A percentile compares a stretch with the other conserved stretches of the same genome.
These are phyloP conservation scores for Fusarium fujikuroi DNA, from an alignment of 2,329 filamentous ascomycete species.

Conservation along the genomic window DNA sequence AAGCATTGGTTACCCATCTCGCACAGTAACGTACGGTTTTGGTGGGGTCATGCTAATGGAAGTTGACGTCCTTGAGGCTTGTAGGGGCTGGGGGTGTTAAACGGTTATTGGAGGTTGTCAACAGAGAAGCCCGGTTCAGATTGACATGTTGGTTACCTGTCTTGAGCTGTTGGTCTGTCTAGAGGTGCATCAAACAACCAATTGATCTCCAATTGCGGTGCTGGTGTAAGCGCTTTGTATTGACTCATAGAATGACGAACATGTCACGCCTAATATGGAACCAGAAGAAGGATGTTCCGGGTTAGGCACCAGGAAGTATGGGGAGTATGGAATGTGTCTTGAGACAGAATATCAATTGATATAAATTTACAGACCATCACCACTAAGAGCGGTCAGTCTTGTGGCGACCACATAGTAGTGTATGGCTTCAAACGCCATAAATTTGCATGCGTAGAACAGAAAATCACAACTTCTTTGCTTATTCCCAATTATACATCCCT, in stretches of 20 bases:
- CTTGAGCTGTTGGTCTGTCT: background rate
- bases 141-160: background rate
- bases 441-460: slow-evolving; percentile 14
- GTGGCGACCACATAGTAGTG: slow-evolving; percentile 19
- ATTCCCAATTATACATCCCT: slow-evolving; percentile 3
- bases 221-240: background rate
- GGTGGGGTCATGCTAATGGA: slow-evolving; percentile 27
- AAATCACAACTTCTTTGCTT: background rate
- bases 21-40: slow-evolving; percentile 43
- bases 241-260: background rate
- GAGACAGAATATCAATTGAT: background rate
- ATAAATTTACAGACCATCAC: background rate
- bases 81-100: background rate
- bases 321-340: background rate
- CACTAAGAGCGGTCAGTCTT: slow-evolving; percentile 8
- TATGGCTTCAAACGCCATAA: slow-evolving; percentile 25
- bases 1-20: background rate
- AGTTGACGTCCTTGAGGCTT: background rate
- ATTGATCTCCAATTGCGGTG: background rate
- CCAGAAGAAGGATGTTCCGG: background rate
- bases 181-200: background rate
- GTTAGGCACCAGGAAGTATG: background rate
- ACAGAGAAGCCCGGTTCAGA: slow-evolving; percentile 8
- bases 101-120: slow-evolving; percentile 3
- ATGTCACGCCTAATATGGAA: background rate